Evolutionary conservation across 495 filamentous ascomycete genomes (phyloP), one percentile per base, ranked within the genome.

Genomic region (Halenospora varia): DNA sequence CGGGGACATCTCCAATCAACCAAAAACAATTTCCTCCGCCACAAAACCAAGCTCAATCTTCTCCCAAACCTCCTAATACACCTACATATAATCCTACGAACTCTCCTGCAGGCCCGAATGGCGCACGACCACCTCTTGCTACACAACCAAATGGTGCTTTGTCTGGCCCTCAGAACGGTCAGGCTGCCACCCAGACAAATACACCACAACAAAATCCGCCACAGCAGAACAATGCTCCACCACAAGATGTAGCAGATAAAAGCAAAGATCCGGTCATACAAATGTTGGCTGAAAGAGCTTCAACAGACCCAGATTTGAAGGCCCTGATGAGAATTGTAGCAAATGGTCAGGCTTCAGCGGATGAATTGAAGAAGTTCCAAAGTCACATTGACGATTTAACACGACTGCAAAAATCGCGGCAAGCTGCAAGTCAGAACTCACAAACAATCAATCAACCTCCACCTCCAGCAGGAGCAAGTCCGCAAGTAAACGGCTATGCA

Each of bases 291-390:
- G 89, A 90, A 59, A 82, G 84, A 62, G 95, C 95, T 15, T 88
- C 89, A 0, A 84, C 87, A 17, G 89, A 99, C 67, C 85, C 88
- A 1, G 82, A 91, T 48, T 77, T 99, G n/a, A 92, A 96, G 63
- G 84, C 86, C n/a, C 78, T 99, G 10, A 99, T 99, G 95, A 88
- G 90, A 64, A 84, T 92, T 11, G 95, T 99, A 9, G 95, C 95
- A 3, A 85, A 88, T 22, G 94, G 92, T 19, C 84, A 90, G 56
- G 95, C 95, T 2, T 81, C 82, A 2, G 82, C 83, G 50, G 80
- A 87, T 26, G 90, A 97, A 62, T 78, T 99, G 13, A 86, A 87
- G 56, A 81, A 85, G 57, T 99, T 99, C 66, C 95, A 99, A 68
- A 76, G 79, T 48, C 92, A 97, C 53, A 97, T 99, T 59, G 89